Evolutionary conservation across 768 basidiomycete genomes (phyloP).

Genomic region (Collybiopsis confluens): DNA sequence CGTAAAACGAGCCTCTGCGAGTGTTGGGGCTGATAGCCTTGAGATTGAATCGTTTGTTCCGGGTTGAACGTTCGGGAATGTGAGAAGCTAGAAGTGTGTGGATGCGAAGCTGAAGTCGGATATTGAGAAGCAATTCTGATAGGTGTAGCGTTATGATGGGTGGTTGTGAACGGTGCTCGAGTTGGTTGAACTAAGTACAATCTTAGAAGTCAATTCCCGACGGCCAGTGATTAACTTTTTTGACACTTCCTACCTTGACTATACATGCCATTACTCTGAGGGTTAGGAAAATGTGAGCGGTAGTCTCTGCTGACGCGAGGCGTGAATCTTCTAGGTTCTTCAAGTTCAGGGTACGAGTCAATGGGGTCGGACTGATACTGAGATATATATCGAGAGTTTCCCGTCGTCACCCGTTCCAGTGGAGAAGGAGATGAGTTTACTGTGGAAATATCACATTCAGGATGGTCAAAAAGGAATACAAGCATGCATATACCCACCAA

Average conservation of each 20-base stretch:
- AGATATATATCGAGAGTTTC: not conserved
- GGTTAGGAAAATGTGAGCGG: not conserved
- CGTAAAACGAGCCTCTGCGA: conserved; percentile 49
- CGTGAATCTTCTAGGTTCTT: not conserved
- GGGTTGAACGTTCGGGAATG: not conserved
- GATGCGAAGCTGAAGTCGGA: not conserved
- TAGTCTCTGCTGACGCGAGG: not conserved
- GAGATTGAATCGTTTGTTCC: not conserved
- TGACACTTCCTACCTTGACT: not conserved
- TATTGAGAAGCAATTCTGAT: not conserved
- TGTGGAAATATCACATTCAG: conserved; percentile 1
- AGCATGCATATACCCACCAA: conserved; percentile 33
- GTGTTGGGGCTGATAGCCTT: conserved; percentile 21
- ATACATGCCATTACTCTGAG: not conserved
- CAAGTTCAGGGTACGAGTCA: not conserved
- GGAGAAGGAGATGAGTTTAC: conserved; percentile 32
- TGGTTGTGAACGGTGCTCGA: too few species aligned
- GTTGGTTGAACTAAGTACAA: too few species aligned
- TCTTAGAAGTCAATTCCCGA: too few species aligned
- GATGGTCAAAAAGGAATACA: not conserved
- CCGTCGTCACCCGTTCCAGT: conserved; percentile 18
- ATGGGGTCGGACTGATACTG: not conserved
- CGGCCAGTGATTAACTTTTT: too few species aligned
- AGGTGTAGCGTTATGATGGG: too few species aligned
- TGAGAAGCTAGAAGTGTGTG: not conserved